phyloP scores from a whole-genome alignment of 2,329 filamentous ascomycete genomes.

The Alternaria hordeiaustralica region DNA sequence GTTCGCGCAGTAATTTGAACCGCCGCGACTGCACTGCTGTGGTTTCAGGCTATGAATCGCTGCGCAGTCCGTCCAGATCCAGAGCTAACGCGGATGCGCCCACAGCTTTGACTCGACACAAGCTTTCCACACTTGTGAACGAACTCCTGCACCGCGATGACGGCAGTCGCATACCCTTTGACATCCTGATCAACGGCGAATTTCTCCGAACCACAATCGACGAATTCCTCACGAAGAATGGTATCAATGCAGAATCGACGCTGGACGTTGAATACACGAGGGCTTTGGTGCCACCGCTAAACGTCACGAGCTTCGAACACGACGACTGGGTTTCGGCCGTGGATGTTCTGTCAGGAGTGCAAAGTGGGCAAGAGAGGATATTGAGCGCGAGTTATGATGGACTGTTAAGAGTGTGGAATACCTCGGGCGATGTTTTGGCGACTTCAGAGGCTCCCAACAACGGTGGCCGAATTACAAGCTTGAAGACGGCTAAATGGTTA shows the following conservation, averaged over 20 bases:
- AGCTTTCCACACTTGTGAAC: constrained; percentile 68
- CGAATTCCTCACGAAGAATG: constrained; percentile 84
- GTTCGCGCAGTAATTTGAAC: neutral
- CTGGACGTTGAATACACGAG: constrained; percentile 92
- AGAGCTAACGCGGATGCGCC: constrained; percentile 16
- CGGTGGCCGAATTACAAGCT: constrained; percentile 71
- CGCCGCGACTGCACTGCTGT: neutral
- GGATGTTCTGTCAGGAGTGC: constrained; percentile 74
- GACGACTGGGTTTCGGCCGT: constrained; percentile 95
- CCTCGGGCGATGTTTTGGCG: constrained; percentile 82
- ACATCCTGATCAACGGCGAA: constrained; percentile 93
- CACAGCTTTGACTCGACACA: constrained; percentile 39
- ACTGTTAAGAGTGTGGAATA: constrained; percentile 83
- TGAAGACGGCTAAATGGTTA: constrained; percentile 82
- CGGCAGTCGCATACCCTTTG: constrained; percentile 76
- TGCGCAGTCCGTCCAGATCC: neutral
- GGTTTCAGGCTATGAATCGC: neutral
- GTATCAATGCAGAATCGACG: constrained; percentile 86
- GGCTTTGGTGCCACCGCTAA: constrained; percentile 85
- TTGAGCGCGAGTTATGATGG: constrained; percentile 96
- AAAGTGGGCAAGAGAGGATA: constrained; percentile 70
- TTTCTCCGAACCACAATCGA: constrained; percentile 90
- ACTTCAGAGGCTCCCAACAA: constrained; percentile 71
- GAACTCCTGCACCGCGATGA: constrained; percentile 63
- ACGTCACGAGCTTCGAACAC: constrained; percentile 92